Evolutionary conservation across 192 early-diverging fungal genomes (phyloP), one percentile per base, ranked within the genome.

Genomic region (Linnemannia exigua): DNA sequence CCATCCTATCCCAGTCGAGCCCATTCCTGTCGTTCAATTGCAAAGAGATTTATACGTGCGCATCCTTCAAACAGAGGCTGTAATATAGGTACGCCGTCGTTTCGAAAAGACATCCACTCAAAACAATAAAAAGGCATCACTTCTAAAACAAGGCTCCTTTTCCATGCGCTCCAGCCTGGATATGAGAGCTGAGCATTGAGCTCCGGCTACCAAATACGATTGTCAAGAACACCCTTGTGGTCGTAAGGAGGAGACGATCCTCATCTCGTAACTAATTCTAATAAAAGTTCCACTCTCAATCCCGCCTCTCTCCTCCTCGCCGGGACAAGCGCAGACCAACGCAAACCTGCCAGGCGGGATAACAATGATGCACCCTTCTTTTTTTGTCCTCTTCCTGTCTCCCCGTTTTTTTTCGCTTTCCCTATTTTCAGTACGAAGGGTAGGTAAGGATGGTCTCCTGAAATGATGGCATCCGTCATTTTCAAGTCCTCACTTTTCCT

Each of bases 331-430:
- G 41, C 41, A 44, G 41, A 9, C 9, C 3, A 9, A 44, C n/a
- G n/a, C 41, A 44, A 63, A 63, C 28, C 58, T 25, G 28, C 28
- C 28, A 31, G 58, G 22, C 52, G 25, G n/a, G 22, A 54, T 54
- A 54, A 54, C n/a, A 54, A 54, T 54, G 52, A 54, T 54, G 52
- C n/a, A n/a, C n/a, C n/a, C n/a, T n/a, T n/a, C 8, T 54, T 54
- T 54, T 20, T 54, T 54, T 25, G 25, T 16, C 22, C 44, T 46
- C 44, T 46, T 25, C n/a, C 52, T 54, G 22, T n/a, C 7, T n/a
- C 52, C 52, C n/a, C n/a, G n/a, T n/a, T n/a, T n/a, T 54, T n/a
- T n/a, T 15, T 47, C 46, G 15, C 25, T n/a, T n/a, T 54, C 16
- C n/a, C 0, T n/a, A 5, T 25, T 54, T 11, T 31, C 28, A 31